Evolutionary conservation across 495 filamentous ascomycete genomes (phyloP), one percentile per base, ranked within the genome.

Genomic region (Cercophora newfieldiana): DNA sequence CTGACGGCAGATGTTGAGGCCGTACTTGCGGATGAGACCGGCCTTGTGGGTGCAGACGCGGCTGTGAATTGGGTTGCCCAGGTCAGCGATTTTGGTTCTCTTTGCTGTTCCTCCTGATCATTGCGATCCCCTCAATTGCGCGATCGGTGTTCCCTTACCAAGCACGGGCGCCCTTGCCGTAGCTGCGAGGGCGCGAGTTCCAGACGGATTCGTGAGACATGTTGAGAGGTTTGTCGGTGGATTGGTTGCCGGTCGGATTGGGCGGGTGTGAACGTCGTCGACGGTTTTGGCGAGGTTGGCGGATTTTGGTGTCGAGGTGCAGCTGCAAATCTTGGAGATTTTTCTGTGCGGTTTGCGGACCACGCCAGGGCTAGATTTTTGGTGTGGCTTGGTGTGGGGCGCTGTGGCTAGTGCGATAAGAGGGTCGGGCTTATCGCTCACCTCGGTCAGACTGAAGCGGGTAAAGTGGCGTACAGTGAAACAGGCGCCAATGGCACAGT

Each of bases 121-220:
- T 16, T 44, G 37, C 37, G 37, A 50, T 53, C 25, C 49, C 44
- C 70, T 63, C 50, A n/a, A n/a, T 12, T 54, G n/a, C 24, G 12
- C 28, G 33, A 51, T 30, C 49, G 62, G n/a, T 48, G 58, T 60
- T 31, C 61, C 77, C 88, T 71, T 90, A 97, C 94, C 94, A 99
- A 71, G 80, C 73, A 74, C 94, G 90, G 77, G 92, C 83, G 76
- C 94, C 94, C 88, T 97, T 97, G 86, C 94, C 94, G 86, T 94
- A 97, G 79, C 81, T 90, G 82, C 94, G 91, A 71, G 95, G 95
- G 79, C 95, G 93, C 79, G 92, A 96, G 90, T 94, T 96, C 95
- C 95, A 99, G 83, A 99, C 93, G 72, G 90, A 91, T 86, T 97
- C 95, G 93, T 99, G 93, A 88, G 94, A 94, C 94, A 97, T 97